A percentile compares a stretch with the other conserved stretches of the same genome.
phyloP scores from a whole-genome alignment of 768 basidiomycete species.

The Mycena pura region DNA sequence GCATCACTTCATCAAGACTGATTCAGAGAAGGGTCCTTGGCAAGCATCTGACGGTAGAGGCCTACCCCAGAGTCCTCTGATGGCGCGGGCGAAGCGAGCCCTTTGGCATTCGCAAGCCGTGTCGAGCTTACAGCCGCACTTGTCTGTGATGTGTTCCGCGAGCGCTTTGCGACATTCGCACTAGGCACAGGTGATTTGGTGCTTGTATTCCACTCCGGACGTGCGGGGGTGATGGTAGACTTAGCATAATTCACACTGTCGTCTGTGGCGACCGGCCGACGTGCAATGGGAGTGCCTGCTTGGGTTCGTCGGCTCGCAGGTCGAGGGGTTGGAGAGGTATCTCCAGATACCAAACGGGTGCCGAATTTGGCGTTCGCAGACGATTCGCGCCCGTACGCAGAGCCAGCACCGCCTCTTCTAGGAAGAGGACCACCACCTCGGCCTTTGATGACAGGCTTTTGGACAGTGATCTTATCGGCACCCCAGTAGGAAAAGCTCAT shows the following conservation, averaged over 20 bases:
- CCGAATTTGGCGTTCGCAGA: slow-evolving; percentile 95
- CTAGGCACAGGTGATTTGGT: slow-evolving; percentile 49
- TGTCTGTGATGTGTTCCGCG: slow-evolving; percentile 76
- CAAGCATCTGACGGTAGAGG: slow-evolving; percentile 82
- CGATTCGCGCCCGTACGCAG: slow-evolving; percentile 79
- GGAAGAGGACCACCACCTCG: slow-evolving; percentile 43
- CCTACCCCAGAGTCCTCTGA: slow-evolving; percentile 86
- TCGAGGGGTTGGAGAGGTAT: slow-evolving; percentile 54
- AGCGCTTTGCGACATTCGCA: slow-evolving; percentile 55
- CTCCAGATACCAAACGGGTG: slow-evolving; percentile 74
- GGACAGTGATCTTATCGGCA: slow-evolving; percentile 88
- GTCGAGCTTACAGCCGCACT: slow-evolving; percentile 61
- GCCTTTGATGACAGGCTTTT: slow-evolving; percentile 73
- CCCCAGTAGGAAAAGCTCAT: slow-evolving; percentile 97
- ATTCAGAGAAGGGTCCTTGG: slow-evolving; percentile 74
- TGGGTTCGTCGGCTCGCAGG: slow-evolving; percentile 70
- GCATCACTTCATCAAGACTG: slow-evolving; percentile 42
- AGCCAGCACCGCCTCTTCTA: slow-evolving; percentile 49
- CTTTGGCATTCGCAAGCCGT: slow-evolving; percentile 46
- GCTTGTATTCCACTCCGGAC: slow-evolving; percentile 76
- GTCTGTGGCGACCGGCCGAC: slow-evolving; percentile 59
- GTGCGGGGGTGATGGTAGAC: slow-evolving; percentile 66
- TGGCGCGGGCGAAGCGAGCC: slow-evolving; percentile 73
- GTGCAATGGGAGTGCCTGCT: slow-evolving; percentile 50
- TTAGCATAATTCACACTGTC: slow-evolving; percentile 69